These are phyloP conservation scores for Oryza rufipogon DNA, from an alignment of 176 grass and related monocot genomes.

Conservation along the genomic window DNA sequence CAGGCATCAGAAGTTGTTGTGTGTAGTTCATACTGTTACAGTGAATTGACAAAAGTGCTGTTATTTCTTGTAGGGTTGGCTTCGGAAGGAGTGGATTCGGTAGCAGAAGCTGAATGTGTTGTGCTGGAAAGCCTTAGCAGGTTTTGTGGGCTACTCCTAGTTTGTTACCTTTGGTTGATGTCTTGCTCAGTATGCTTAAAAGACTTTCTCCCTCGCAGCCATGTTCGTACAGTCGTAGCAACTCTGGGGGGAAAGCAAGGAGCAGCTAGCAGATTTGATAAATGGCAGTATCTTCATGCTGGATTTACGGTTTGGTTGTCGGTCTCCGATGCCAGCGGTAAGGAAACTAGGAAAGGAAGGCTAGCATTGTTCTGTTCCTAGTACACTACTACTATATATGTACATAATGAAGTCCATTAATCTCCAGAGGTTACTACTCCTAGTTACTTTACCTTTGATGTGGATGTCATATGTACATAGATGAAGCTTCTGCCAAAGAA, in stretches of 20 bases:
- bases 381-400: neutral
- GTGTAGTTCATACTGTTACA: neutral
- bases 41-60: conserved; percentile 36
- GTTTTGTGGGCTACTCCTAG: conserved; percentile 18
- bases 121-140: conserved; percentile 92
- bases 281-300: conserved; percentile 76
- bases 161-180: neutral
- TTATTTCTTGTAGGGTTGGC: conserved; percentile 66
- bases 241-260: conserved; percentile 86
- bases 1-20: neutral
- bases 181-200: neutral
- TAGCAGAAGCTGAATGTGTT: conserved; percentile 79
- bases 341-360: neutral
- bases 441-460: neutral
- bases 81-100: conserved; percentile 75
- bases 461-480: conserved; percentile 34
- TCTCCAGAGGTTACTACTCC: neutral
- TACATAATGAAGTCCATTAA: neutral
- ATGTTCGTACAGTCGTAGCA: conserved; percentile 78
- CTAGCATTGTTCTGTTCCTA: conserved; percentile 11
- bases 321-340: conserved; percentile 66
- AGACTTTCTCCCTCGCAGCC: conserved; percentile 44
- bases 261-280: conserved; percentile 83
- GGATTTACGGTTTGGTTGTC: conserved; percentile 92
- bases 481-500: conserved; percentile 83